These are phyloP conservation scores for Suillus discolor DNA, from an alignment of 768 basidiomycete species.

Conservation along the genomic window DNA sequence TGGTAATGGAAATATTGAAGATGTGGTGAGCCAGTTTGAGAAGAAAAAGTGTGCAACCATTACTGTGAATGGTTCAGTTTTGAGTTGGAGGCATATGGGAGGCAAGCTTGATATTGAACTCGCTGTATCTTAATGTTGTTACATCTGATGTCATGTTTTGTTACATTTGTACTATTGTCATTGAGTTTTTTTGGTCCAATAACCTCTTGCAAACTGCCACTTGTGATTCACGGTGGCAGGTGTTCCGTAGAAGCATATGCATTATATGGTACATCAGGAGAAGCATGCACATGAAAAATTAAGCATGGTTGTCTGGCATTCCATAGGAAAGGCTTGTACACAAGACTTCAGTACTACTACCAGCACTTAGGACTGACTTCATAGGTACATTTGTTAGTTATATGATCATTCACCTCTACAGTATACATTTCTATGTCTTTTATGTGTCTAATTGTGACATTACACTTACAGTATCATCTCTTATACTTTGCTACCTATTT, in stretches of 20 bases:
- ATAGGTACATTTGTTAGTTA: too few species aligned
- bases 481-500: too few species aligned
- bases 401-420: too few species aligned
- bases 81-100: background rate
- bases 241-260: background rate
- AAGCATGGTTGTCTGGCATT: background rate
- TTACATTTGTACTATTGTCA: background rate
- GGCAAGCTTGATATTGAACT: background rate
- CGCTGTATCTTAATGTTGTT: too few species aligned
- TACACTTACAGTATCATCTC: too few species aligned
- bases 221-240: background rate
- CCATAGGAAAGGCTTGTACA: too few species aligned
- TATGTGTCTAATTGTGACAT: too few species aligned
- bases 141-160: background rate
- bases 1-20: background rate
- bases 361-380: too few species aligned
- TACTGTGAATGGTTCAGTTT: background rate
- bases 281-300: background rate
- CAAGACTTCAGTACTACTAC: too few species aligned
- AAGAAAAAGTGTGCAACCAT: background rate
- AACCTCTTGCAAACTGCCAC: too few species aligned
- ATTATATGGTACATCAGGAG: background rate
- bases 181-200: background rate
- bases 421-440: too few species aligned
- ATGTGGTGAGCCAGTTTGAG: background rate